phyloP scores from a whole-genome alignment of 371 early-diverging fungal genomes.

The Vairimorpha necatrix region DNA sequence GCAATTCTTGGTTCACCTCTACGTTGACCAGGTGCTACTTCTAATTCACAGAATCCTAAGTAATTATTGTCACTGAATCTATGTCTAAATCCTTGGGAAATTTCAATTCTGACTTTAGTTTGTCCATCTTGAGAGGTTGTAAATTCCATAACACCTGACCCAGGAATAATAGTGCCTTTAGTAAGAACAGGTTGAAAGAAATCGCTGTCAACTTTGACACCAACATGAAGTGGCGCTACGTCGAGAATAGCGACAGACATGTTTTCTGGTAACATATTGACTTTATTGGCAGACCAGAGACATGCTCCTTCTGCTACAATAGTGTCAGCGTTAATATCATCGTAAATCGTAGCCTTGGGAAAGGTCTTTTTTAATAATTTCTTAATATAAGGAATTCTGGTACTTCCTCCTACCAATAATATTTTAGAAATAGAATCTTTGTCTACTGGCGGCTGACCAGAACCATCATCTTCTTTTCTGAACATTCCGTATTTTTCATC shows the following conservation, averaged over 20 bases:
- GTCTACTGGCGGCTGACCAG: constrained; percentile 28
- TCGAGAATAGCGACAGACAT: constrained; percentile 74
- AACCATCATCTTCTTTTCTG: constrained; percentile 22
- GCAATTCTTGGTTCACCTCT: constrained; percentile 68
- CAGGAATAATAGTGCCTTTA: constrained; percentile 81
- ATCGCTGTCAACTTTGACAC: constrained; percentile 86
- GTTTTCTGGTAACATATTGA: constrained; percentile 73
- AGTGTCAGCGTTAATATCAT: constrained; percentile 66
- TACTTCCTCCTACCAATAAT: constrained; percentile 96
- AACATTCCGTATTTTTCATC: constrained; percentile 27
- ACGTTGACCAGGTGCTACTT: constrained; percentile 74
- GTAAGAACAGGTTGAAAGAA: constrained; percentile 85
- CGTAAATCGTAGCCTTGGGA: constrained; percentile 68
- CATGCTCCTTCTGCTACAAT: constrained; percentile 95
- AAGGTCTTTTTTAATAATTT: constrained; percentile 89
- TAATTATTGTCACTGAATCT: constrained; percentile 82
- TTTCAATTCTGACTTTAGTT: constrained; percentile 78
- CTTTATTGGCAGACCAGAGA: constrained; percentile 82
- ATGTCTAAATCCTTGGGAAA: constrained; percentile 83
- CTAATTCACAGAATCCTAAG: constrained; percentile 80
- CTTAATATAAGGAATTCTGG: constrained; percentile 98
- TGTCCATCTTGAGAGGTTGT: constrained; percentile 87
- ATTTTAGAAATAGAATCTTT: constrained; percentile 84
- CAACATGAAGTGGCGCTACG: constrained; percentile 78
- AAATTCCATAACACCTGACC: constrained; percentile 79